These are phyloP conservation scores for Arthrobotrys iridis DNA, from an alignment of 2,329 filamentous ascomycete species.

Conservation along the genomic window DNA sequence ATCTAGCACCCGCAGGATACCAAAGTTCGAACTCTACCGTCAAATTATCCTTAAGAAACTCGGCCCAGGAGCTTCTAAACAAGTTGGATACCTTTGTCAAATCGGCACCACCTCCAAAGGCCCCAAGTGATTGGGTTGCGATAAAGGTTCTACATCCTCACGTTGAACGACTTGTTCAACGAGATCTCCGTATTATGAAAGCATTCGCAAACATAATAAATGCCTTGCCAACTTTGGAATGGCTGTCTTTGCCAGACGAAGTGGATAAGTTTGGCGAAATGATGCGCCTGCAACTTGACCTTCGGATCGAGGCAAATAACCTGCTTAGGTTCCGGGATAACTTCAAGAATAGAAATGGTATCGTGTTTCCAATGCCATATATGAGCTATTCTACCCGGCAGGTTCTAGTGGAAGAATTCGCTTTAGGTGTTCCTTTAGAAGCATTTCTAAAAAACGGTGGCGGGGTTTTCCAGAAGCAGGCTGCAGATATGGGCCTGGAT, in stretches of 20 bases:
- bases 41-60: conserved; percentile 10
- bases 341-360: conserved; percentile 87
- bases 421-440: conserved; percentile 88
- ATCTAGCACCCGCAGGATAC: conserved; percentile 71
- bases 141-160: conserved; percentile 94
- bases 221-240: conserved; percentile 90
- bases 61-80: conserved; percentile 67
- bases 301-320: conserved; percentile 94
- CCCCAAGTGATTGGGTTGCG: conserved; percentile 91
- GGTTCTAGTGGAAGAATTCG: conserved; percentile 94
- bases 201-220: conserved; percentile 89
- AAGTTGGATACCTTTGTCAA: conserved; percentile 89
- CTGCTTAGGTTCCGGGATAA: conserved; percentile 86
- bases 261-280: conserved; percentile 94
- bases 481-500: conserved; percentile 92
- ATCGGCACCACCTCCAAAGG: conserved; percentile 77
- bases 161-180: conserved; percentile 87
- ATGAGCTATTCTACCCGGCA: conserved; percentile 90
- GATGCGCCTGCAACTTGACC: conserved; percentile 97
- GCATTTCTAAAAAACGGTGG: conserved; percentile 92
- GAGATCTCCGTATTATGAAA: conserved; percentile 91
- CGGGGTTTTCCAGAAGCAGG: conserved; percentile 90
- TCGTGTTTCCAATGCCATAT: conserved; percentile 97
- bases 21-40: not conserved
- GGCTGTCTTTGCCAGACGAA: conserved; percentile 95